Evolutionary conservation across 306 rosid species (phyloP).

Genomic region (Medicago lupulina): DNA sequence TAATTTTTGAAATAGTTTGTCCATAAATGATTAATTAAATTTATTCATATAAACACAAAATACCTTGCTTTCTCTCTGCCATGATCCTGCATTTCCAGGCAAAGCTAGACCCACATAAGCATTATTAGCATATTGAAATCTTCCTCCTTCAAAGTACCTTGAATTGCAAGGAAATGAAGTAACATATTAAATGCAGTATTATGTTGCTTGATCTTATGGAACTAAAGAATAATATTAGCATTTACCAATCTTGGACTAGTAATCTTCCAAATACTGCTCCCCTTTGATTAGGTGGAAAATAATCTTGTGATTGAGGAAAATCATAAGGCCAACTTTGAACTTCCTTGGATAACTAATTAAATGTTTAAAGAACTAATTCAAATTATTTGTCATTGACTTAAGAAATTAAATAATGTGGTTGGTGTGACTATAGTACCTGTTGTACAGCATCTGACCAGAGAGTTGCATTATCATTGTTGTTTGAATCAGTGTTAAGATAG

Average conservation of each 20-base stretch:
- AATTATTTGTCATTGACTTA: not conserved
- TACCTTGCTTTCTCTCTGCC: constrained; percentile 90
- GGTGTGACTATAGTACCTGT: constrained; percentile 48
- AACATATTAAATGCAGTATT: not conserved
- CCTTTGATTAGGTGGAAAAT: constrained; percentile 54
- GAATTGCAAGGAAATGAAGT: not conserved
- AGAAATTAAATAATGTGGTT: not conserved
- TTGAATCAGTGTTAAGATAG: constrained; percentile 64
- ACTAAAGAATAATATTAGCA: not conserved
- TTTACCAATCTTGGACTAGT: constrained; percentile 63
- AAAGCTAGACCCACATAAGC: constrained; percentile 78
- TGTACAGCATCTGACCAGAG: constrained; percentile 79
- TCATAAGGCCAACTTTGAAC: constrained; percentile 72
- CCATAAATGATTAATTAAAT: no score
- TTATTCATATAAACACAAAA: no score
- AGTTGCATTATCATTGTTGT: not conserved
- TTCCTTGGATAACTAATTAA: constrained; percentile 61
- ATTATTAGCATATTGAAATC: constrained; percentile 13
- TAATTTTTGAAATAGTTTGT: not conserved
- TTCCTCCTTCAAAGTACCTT: constrained; percentile 48
- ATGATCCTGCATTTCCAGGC: constrained; percentile 78
- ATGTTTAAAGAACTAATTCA: not conserved
- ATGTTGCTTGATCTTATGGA: not conserved
- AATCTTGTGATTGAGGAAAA: constrained; percentile 65
- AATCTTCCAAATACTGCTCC: constrained; percentile 68